A percentile compares a stretch with the other conserved stretches of the same genome.
phyloP scores from a whole-genome alignment of 441 rosid genomes.

The Gossypium laxum region DNA sequence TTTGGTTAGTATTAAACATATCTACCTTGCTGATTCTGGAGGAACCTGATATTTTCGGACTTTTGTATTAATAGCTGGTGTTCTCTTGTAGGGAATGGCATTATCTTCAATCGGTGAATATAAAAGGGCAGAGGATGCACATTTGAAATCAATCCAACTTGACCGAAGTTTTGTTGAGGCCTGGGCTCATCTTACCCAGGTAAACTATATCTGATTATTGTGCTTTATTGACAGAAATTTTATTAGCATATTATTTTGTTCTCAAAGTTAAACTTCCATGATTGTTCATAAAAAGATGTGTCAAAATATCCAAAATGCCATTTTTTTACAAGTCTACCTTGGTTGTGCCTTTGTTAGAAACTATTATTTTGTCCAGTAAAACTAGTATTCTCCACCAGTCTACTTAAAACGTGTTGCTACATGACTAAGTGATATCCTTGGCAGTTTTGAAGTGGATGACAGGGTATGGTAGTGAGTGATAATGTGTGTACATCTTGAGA shows the following conservation, averaged over 20 bases:
- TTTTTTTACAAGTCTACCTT: slow-evolving; percentile 1
- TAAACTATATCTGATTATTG: slow-evolving; percentile 21
- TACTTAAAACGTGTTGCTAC: slow-evolving; percentile 9
- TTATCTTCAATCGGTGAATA: slow-evolving; percentile 74
- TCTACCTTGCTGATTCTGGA: slow-evolving; percentile 15
- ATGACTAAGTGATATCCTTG: slow-evolving; percentile 13
- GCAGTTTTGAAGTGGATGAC: slow-evolving; percentile 39
- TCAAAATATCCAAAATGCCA: background rate
- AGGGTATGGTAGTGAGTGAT: background rate
- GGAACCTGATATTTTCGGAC: slow-evolving; percentile 8
- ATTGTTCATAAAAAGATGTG: background rate
- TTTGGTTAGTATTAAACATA: slow-evolving; percentile 45
- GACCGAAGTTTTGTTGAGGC: slow-evolving; percentile 78
- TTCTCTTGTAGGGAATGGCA: slow-evolving; percentile 60
- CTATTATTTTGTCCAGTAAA: background rate
- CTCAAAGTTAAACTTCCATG: background rate
- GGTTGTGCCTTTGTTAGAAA: background rate
- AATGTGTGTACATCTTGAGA: background rate
- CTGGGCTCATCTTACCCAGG: slow-evolving; percentile 91
- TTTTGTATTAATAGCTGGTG: slow-evolving; percentile 17
- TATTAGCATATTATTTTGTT: background rate
- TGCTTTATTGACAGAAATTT: slow-evolving; percentile 5
- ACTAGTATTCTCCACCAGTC: slow-evolving; percentile 7
- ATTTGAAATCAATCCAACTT: slow-evolving; percentile 68
- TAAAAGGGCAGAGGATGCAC: slow-evolving; percentile 77